phyloP scores from a whole-genome alignment of 1,139 yeast genomes.

The Spathaspora jeffriesii region DNA sequence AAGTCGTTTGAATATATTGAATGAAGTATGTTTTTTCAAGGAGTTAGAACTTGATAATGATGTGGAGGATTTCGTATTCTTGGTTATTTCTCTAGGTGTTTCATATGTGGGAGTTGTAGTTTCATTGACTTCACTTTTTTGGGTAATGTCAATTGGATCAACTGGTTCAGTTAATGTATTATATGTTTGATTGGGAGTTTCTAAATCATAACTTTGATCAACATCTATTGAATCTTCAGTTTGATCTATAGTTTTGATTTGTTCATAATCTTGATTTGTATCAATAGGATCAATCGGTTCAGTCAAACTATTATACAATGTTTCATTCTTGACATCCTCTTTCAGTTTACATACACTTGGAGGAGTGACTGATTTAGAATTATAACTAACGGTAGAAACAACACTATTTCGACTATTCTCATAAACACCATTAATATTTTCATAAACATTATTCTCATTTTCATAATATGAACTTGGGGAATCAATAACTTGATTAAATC shows the following conservation, averaged over 20 bases:
- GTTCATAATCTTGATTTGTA: too few relatives aligned
- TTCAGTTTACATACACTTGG: conserved; percentile 1
- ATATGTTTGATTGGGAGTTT: background rate
- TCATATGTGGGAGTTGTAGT: background rate
- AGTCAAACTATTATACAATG: background rate
- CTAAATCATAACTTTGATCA: too few relatives aligned
- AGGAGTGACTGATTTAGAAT: background rate
- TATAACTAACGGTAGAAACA: background rate
- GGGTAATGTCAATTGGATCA: background rate
- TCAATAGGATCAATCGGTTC: conserved; percentile 2
- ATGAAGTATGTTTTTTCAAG: conserved; percentile 17
- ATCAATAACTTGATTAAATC: conserved; percentile 5
- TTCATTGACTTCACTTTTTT: background rate
- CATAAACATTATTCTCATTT: too few relatives aligned
- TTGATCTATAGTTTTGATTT: background rate
- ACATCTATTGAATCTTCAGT: too few relatives aligned
- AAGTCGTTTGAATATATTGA: conserved; percentile 32
- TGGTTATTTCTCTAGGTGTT: background rate
- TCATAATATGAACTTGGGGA: conserved; percentile 7
- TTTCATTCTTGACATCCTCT: background rate
- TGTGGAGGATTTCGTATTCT: background rate
- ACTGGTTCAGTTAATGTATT: background rate
- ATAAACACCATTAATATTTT: too few relatives aligned
- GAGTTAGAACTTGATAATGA: conserved; percentile 14
- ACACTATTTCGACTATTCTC: conserved; percentile 2